These are phyloP conservation scores for Lolium rigidum DNA, from an alignment of 176 grass and related monocot species.

Conservation along the genomic window DNA sequence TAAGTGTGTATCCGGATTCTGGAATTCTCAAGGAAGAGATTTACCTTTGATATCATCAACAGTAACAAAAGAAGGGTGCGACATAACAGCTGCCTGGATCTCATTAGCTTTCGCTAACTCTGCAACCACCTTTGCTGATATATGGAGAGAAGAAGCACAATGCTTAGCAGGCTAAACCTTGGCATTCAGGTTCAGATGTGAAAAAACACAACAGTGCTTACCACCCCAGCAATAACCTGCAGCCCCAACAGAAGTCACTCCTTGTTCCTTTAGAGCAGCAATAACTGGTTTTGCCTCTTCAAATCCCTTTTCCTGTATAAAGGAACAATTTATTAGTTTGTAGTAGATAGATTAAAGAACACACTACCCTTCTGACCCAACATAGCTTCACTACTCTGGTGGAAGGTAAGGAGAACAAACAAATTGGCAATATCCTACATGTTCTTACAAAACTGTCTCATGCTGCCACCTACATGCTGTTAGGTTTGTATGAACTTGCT, in stretches of 20 bases:
- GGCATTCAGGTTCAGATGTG: not conserved
- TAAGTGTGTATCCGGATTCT: not conserved
- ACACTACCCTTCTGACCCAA: not conserved
- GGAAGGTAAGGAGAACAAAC: not conserved
- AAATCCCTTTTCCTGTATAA: constrained; percentile 58
- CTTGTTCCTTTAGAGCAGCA: constrained; percentile 36
- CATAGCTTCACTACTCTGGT: not conserved
- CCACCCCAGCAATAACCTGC: constrained; percentile 95
- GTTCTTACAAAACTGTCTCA: not conserved
- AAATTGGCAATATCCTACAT: not conserved
- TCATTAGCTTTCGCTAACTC: constrained; percentile 73
- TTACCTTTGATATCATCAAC: constrained; percentile 81
- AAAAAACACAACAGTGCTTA: constrained; percentile 39
- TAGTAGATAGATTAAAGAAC: not conserved
- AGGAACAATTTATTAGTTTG: not conserved
- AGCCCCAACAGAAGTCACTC: constrained; percentile 64
- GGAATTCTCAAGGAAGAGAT: constrained; percentile 12
- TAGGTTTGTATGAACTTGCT: not conserved
- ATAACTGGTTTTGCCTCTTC: constrained; percentile 77
- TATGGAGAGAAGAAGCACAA: not conserved
- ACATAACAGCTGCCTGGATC: constrained; percentile 73
- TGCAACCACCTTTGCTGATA: constrained; percentile 77
- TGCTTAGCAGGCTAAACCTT: constrained; percentile 6
- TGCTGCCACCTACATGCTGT: not conserved
- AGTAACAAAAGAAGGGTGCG: constrained; percentile 66